These are phyloP conservation scores for Starmerella etchellsii DNA, from an alignment of 805 yeast genomes.

Conservation along the genomic window DNA sequence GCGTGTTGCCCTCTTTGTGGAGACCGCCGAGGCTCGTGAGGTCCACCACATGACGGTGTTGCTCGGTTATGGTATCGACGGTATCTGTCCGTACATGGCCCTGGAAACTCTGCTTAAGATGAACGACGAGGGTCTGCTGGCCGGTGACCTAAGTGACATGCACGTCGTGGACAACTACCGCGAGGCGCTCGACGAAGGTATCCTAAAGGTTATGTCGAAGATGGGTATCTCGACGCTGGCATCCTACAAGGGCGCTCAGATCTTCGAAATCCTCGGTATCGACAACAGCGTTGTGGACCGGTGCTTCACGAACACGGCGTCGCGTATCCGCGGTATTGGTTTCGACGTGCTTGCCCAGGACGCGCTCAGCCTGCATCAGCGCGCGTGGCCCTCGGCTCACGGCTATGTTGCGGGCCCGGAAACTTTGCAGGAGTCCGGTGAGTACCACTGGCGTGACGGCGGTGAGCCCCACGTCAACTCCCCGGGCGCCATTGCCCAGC, in stretches of 20 bases:
- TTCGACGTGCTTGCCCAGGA: conserved; percentile 95
- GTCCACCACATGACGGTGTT: conserved; percentile 91
- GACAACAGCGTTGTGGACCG: conserved; percentile 90
- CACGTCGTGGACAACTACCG: conserved; percentile 65
- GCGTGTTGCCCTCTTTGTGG: conserved; percentile 79
- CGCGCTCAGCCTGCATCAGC: conserved; percentile 84
- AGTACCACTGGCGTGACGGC: conserved; percentile 97
- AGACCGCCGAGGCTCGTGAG: conserved; percentile 95
- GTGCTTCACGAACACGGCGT: conserved; percentile 95
- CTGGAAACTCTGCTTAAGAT: conserved; percentile 77
- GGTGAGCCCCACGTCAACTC: conserved; percentile 93
- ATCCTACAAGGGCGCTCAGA: conserved; percentile 98
- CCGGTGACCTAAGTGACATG: conserved; percentile 40
- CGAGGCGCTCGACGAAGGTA: conserved; percentile 77
- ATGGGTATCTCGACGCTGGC: conserved; percentile 98
- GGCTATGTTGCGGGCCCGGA: conserved; percentile 45
- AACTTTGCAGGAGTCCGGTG: conserved; percentile 87
- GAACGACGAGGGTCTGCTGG: conserved; percentile 59
- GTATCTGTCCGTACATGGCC: conserved; percentile 84
- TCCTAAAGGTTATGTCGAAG: conserved; percentile 93
- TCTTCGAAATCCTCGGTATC: conserved; percentile 91
- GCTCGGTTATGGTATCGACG: conserved; percentile 96
- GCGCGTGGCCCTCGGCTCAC: conserved; percentile 69
- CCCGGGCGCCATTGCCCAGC: conserved; percentile 85
- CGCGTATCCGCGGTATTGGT: conserved; percentile 89